These are phyloP conservation scores for Lactarius quietus DNA, from an alignment of 768 basidiomycete species.

Conservation along the genomic window DNA sequence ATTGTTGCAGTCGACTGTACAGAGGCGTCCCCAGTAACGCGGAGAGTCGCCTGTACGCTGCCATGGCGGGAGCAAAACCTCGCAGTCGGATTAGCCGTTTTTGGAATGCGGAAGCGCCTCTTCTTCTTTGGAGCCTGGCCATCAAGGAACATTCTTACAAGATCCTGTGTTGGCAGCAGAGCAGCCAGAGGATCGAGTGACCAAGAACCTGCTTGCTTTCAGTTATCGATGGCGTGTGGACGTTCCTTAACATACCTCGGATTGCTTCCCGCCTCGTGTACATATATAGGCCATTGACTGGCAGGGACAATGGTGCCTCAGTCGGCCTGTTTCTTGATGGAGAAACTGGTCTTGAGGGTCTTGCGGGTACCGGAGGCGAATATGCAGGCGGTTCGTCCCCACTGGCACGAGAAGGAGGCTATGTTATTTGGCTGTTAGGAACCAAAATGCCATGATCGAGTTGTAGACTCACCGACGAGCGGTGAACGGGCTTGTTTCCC, in stretches of 20 bases:
- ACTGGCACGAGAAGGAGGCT: not conserved
- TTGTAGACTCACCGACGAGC: not conserved
- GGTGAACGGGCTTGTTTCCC: not conserved
- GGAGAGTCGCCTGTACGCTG: slow-evolving; percentile 9
- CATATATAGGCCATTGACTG: slow-evolving; percentile 20
- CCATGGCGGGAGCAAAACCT: slow-evolving; percentile 17
- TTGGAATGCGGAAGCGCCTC: not conserved
- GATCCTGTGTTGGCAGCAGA: not conserved
- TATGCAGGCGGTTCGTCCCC: slow-evolving; percentile 8
- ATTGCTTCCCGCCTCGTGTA: slow-evolving; percentile 6
- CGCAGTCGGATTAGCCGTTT: slow-evolving; percentile 9
- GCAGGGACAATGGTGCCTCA: not conserved
- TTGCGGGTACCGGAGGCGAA: no score
- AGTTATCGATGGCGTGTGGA: not conserved
- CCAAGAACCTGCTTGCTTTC: slow-evolving; percentile 18
- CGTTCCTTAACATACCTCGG: slow-evolving; percentile 10
- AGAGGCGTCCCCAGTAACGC: slow-evolving; percentile 14
- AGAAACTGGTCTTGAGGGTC: not conserved
- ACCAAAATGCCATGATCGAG: not conserved
- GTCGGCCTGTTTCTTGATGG: not conserved
- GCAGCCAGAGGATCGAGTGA: slow-evolving; percentile 18
- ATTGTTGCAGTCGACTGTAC: slow-evolving; percentile 17
- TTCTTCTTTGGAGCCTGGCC: not conserved
- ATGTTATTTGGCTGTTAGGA: not conserved
- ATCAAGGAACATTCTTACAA: slow-evolving; percentile 15